These are phyloP conservation scores for Halophytophthora batemanensis DNA, from an alignment of 352 stramenopile genomes.

Conservation along the genomic window DNA sequence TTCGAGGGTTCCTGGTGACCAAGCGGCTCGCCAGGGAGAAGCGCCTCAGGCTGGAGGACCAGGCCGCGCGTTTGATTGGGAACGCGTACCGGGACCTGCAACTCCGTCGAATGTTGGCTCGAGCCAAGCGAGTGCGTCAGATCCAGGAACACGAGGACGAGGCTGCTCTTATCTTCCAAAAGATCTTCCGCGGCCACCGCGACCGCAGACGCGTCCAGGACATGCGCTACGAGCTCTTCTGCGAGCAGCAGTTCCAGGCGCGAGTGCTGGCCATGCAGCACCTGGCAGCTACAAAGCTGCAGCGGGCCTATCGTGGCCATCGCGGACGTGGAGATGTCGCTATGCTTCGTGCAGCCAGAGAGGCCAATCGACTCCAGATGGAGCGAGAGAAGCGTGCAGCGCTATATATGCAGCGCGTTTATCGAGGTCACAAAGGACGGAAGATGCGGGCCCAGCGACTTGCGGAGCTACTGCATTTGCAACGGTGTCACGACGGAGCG, in stretches of 20 bases:
- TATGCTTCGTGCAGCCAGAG: conserved; percentile 43
- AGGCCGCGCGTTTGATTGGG: conserved; percentile 38
- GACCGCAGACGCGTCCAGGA: conserved; percentile 36
- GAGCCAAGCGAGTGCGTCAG: conserved; percentile 41
- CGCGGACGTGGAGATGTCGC: conserved; percentile 44
- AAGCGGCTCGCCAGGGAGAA: conserved; percentile 37
- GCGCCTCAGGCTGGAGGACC: conserved; percentile 23
- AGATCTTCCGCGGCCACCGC: conserved; percentile 67
- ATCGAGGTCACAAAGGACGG: conserved; percentile 62
- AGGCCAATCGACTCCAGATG: conserved; percentile 40
- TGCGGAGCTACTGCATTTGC: conserved; percentile 42
- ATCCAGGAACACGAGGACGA: conserved; percentile 59
- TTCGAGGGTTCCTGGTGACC: conserved; percentile 73
- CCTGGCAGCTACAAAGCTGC: conserved; percentile 62
- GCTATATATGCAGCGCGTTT: conserved; percentile 73
- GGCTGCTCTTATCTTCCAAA: conserved; percentile 70
- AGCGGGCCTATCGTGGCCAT: conserved; percentile 69
- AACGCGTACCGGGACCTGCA: conserved; percentile 49
- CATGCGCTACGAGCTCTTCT: conserved; percentile 43
- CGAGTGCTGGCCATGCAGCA: conserved; percentile 56
- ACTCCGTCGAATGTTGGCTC: conserved; percentile 48
- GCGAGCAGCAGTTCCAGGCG: conserved; percentile 45
- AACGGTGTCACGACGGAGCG: conserved; percentile 47
- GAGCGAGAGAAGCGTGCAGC: conserved; percentile 42
- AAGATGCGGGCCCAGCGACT: conserved; percentile 40